A percentile compares a stretch with the other conserved stretches of the same genome.
phyloP scores from a whole-genome alignment of 2,329 filamentous ascomycete species.

The Didymella exigua region DNA sequence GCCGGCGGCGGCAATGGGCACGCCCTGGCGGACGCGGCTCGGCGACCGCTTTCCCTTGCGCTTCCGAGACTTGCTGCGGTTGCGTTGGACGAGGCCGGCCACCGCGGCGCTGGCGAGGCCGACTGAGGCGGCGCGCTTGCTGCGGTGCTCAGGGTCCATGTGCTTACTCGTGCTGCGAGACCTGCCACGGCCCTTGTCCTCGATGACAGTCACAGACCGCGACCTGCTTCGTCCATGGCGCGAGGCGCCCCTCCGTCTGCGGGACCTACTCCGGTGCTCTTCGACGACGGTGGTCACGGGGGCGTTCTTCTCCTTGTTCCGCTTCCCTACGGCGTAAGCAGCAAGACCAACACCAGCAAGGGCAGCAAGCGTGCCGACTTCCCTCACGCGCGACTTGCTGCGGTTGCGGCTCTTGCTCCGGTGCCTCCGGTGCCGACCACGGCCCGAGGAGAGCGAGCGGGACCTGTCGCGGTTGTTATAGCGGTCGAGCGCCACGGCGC shows the following conservation, averaged over 20 bases:
- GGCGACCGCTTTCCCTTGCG: constrained; percentile 59
- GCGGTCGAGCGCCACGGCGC: constrained; percentile 63
- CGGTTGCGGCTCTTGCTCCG: constrained; percentile 39
- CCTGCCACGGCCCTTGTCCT: constrained; percentile 28
- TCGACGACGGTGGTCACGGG: constrained; percentile 49
- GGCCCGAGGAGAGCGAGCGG: constrained; percentile 48
- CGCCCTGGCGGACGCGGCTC: constrained; percentile 61
- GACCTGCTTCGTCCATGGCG: constrained; percentile 27
- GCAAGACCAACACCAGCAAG: constrained; percentile 65
- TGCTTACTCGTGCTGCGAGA: constrained; percentile 53
- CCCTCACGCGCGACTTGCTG: constrained; percentile 53
- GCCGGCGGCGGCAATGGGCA: constrained; percentile 66
- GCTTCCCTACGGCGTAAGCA: constrained; percentile 58
- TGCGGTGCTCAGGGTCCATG: constrained; percentile 58
- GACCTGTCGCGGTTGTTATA: constrained; percentile 55
- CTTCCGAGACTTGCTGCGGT: constrained; percentile 63
- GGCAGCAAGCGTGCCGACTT: constrained; percentile 63
- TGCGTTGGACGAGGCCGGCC: constrained; percentile 64
- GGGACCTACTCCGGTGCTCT: constrained; percentile 55
- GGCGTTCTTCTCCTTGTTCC: constrained; percentile 55
- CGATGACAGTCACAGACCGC: constrained; percentile 47
- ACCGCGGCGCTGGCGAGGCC: constrained; percentile 67
- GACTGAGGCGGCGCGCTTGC: constrained; percentile 65
- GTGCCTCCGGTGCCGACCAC: constrained; percentile 30
- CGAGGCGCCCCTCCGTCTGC: constrained; percentile 45